Evolutionary conservation across 331 rosid species (phyloP), one percentile per base, ranked within the genome.

Genomic region (Dryas integrifolia): DNA sequence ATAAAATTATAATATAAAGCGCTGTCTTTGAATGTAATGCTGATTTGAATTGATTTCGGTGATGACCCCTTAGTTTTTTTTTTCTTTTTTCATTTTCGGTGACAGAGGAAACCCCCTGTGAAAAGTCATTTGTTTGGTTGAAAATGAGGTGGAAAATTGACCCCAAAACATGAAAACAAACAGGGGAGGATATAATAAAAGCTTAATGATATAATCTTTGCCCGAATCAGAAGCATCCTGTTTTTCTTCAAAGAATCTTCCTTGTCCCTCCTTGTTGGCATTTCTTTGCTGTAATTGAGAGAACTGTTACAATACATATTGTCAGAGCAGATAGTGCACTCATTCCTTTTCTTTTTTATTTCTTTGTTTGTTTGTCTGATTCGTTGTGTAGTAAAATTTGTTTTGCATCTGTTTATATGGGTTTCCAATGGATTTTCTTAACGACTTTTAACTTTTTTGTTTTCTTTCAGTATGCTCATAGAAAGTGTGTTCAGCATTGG

Each of bases 401-500:
- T 6, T 43, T 43, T 48, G 9, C 59, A 11, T 80, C 51, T 52
- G 45, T 50, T 70, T 51, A 8, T 64, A 24, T 65, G 57, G 58
- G 38, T 76, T 39, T 71, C 35, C 10, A 10, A 58, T 62, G 55
- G 63, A 57, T 16, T 16, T 16, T 30, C 24, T 41, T 26, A 55
- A 77, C 73, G 66, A 30, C 40, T 77, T 30, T 18, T 18, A 9
- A 43, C 15, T 38, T 7, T 55, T 2, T 7, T n/a, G 18, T 65
- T 76, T 47, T 30, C 35, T 30, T 81, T 76, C 92, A 93, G 98
- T 93, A 80, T 82, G 97, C 98, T 43, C 98, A 93, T 84, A 87
- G 98, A 69, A 93, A 93, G 83, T 93, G 98, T 41, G 98, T 93
- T 65, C 98, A 93, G 84, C 92, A 87, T 83, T 93, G 98, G 98